Evolutionary conservation across 2,329 filamentous ascomycete species (phyloP), one percentile per base, ranked within the genome.

Genomic region (Penicillium sp.): DNA sequence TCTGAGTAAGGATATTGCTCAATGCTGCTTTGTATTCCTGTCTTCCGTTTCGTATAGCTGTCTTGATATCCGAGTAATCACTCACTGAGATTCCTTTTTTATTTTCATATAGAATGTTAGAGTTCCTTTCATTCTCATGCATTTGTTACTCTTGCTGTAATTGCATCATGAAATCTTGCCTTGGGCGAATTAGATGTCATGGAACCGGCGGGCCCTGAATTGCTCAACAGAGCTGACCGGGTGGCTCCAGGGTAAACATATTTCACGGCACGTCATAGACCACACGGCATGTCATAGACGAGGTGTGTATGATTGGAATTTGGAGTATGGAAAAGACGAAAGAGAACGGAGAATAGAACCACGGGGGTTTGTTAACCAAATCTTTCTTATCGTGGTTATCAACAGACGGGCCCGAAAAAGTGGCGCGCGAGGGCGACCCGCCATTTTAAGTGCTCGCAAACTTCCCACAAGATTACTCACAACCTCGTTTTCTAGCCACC

Each of bases 1-100:
- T 68, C 65, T 41, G 63, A 71, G 57, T 72, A 71, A 58, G 51
- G 22, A 16, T 13, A 38, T 36, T 31, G 25, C 47, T 40, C 37
- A n/a, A 29, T 39, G 36, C 14, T 30, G 41, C 29, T 12, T 25
- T 8, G 9, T 18, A 16, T 29, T 29, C 36, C 22, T 29, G 10
- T 40, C n/a, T n/a, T 31, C 22, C n/a, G 5, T 29, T 49, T 49
- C 12, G 29, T 49, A 35, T 39, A 29, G 16, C 35, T 53, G 27
- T 52, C 46, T 58, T 59, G 57, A 61, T 62, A 62, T 63, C 60
- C 59, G 50, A 53, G 43, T 44, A 48, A 36, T 28, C 12, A 46
- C 41, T 49, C 47, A 40, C 41, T 25, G 18, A 40, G 22, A 46
- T 46, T 18, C 4, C 13, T 28, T 49, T 37, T 35, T n/a, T 38